Percentiles rank a stretch among this genome's conserved stretches.
phyloP scores from a whole-genome alignment of 129 eudicot species.

The Lonicera japonica region DNA sequence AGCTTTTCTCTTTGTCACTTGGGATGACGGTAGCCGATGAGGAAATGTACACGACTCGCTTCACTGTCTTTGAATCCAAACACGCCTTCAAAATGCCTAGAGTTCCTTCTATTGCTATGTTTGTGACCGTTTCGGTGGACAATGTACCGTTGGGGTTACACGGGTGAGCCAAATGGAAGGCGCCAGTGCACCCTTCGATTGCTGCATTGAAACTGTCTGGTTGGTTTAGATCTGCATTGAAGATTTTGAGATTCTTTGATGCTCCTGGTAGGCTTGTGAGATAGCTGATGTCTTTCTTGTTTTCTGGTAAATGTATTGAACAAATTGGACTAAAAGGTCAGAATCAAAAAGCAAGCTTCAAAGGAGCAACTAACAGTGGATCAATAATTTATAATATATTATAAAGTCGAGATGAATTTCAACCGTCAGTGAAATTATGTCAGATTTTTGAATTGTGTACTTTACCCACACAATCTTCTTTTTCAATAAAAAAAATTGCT shows the following conservation, averaged over 20 bases:
- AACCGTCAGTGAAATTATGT: too few species aligned
- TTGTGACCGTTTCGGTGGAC: slow-evolving; percentile 14
- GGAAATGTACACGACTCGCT: slow-evolving; percentile 45
- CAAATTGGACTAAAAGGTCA: too few species aligned
- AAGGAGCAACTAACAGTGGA: too few species aligned
- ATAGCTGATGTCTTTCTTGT: slow-evolving; percentile 33
- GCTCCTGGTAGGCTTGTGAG: slow-evolving; percentile 46
- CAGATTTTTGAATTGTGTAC: too few species aligned
- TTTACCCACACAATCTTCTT: too few species aligned
- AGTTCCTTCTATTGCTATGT: slow-evolving; percentile 18
- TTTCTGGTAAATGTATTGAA: slow-evolving; percentile 2
- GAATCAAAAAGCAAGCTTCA: too few species aligned
- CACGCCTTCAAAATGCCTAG: slow-evolving; percentile 42
- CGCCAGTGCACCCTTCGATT: slow-evolving; percentile 45
- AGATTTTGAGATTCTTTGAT: slow-evolving; percentile 32
- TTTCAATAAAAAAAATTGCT: too few species aligned
- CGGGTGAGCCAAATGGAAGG: slow-evolving; percentile 54
- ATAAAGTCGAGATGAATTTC: too few species aligned
- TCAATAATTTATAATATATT: too few species aligned
- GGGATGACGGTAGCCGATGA: slow-evolving; percentile 21
- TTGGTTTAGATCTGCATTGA: slow-evolving; percentile 40
- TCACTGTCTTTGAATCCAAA: slow-evolving; percentile 42
- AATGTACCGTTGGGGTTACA: slow-evolving; percentile 24
- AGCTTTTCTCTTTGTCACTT: neutral
- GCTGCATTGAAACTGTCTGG: slow-evolving; percentile 43